Evolutionary conservation across 805 yeast species (phyloP), one percentile per base, ranked within the genome.

Genomic region (Clavispora asparagi): DNA sequence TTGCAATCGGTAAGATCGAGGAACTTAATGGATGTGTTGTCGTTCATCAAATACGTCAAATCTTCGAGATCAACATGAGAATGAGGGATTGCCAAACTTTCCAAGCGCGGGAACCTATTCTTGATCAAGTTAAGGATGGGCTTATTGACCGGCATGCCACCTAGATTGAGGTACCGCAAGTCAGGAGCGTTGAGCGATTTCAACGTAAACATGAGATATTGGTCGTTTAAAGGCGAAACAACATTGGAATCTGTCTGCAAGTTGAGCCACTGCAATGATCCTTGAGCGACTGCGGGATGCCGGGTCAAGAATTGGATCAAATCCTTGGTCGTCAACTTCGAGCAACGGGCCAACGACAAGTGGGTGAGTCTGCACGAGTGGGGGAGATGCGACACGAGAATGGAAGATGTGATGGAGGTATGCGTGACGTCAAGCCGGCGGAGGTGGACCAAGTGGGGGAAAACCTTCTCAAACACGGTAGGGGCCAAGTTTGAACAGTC

Each of bases 401-500:
- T 77, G n/a, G 76, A 71, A 4, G 86, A 82, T 1, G 83, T 81
- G 36, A 90, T 78, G 39, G 84, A 81, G 0, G 97, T 90, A 57
- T 88, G 96, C 13, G 87, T 81, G 42, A 91, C 70, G 61, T 90
- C 97, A 28, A 90, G 68, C 51, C 88, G 78, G 51, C 79, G 78
- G 43, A 90, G 65, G 48, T 73, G 69, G 25, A 71, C 67, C 40
- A 84, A 67, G 42, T 74, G 77, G 1, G 86, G 83, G 27, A 91
- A 67, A 11, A 87, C 60, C 43, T 73, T 75, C 25, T 71, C 71
- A 46, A 86, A 78, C 0, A 76, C 75, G n/a, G 71, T 72, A 6
- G 78, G 64, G 4, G 87, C 76, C 33, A 90, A 69, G 52, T 87
- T 88, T 2, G 94, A 83, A 62, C 97, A 91, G 58, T 89, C 96